Evolutionary conservation across 352 stramenopile species (phyloP).

Genomic region (Pythium pectinolyticum): DNA sequence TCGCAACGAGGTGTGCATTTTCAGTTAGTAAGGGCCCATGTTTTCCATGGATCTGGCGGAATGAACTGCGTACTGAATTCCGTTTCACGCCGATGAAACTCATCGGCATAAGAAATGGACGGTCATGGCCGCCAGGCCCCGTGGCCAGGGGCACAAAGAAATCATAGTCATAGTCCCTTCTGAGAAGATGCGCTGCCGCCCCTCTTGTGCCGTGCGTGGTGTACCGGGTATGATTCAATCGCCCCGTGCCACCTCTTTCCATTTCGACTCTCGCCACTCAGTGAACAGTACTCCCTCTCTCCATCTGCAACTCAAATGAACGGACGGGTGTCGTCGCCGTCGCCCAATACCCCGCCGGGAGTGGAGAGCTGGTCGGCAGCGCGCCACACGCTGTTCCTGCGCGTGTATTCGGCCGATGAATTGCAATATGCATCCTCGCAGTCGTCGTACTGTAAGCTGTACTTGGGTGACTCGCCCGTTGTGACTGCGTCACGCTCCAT

Average conservation of each 20-base stretch:
- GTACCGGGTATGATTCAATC: no score
- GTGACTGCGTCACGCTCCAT: slow-evolving; percentile 26
- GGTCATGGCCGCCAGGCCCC: no score
- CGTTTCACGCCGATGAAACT: neutral
- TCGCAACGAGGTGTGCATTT: neutral
- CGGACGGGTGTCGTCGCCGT: slow-evolving; percentile 17
- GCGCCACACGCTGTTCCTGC: slow-evolving; percentile 63
- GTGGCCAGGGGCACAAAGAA: no score
- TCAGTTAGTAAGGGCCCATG: neutral
- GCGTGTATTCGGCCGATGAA: slow-evolving; percentile 61
- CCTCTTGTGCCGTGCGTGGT: no score
- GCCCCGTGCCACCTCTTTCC: no score
- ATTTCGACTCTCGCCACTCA: neutral
- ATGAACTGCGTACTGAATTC: no score
- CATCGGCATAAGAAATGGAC: neutral
- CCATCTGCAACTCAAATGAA: neutral
- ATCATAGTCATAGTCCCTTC: no score
- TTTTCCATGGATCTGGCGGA: neutral
- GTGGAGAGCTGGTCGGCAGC: slow-evolving; percentile 20
- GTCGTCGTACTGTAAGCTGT: slow-evolving; percentile 71
- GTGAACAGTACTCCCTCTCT: neutral
- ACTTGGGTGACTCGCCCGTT: slow-evolving; percentile 55
- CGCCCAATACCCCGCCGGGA: slow-evolving; percentile 10
- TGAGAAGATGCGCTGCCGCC: no score
- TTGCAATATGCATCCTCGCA: slow-evolving; percentile 40